Evolutionary conservation across 2,329 filamentous ascomycete genomes (phyloP), one percentile per base, ranked within the genome.

Genomic region (Lecanicillium sp.): DNA sequence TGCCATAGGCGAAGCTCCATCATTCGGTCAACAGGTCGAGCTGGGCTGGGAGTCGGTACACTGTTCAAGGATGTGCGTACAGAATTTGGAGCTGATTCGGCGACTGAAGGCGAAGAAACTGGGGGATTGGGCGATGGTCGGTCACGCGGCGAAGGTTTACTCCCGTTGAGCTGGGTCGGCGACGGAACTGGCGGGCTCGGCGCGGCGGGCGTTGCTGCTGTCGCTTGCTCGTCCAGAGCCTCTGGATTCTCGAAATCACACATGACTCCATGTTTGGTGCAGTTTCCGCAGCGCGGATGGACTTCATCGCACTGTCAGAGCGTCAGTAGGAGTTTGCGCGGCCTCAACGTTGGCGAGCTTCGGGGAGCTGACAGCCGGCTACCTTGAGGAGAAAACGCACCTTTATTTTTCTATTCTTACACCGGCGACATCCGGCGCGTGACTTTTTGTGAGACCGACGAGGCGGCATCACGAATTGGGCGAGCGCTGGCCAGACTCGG

Each of bases 361-460:
- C 29, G 28, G n/a, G 35, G 27, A 33, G 19, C 14, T 9, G 16
- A 33, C 25, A 38, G 40, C 14, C 29, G 29, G 28, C 20, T 14
- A 15, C 20, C 33, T 3, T 19, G 36, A 19, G 41, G 29, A 17
- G n/a, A 28, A 40, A 25, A 33, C 18, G 32, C 48, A 80, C 78
- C 73, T 84, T 84, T 53, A 84, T 81, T 58, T 83, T 83, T 44
- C 80, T 67, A 40, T 67, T 65, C 60, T 83, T 84, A 59, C 80
- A 84, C 42, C 75, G 65, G 45, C 71, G 68, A 50, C 80, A 84
- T 33, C 80, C 80, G 37, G 78, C 72, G 48, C 80, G 71, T 41
- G 77, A 82, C 63, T 83, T 84, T 54, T 80, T 83, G 58, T 84
- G 80, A 30, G 78, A 80, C 54, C 78, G 68, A 51, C 78, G 66